Base-by-base conservation (phyloP, 2,329 filamentous ascomycete genomes). In the Achaetomium macrosporum region DNA sequence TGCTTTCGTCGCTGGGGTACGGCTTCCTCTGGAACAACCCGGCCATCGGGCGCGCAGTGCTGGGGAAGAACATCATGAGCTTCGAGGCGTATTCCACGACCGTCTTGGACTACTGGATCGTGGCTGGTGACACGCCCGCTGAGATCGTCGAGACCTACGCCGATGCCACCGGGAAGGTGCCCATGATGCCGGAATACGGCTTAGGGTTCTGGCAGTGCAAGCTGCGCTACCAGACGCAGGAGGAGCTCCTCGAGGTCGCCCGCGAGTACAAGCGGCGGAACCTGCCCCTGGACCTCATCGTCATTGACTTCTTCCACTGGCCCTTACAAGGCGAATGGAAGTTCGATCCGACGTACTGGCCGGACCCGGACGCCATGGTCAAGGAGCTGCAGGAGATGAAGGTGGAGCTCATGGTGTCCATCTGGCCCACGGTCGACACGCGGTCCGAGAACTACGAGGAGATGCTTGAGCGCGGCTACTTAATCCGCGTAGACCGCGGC, bases 201-300 rank as follows among this genome's bases (percentile, higher is more conserved):
- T 20, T 52, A 5, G 50, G 50, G 12, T 52, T 52, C 9, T 52
- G 50, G 50, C 50, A 52, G 43, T 47, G 50, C 31, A 52, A 52
- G 39, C 10, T 52, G 44, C 39, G 50, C 2, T 52, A 52, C n/a
- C 50, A 52, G 39, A 47, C 50, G 19, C 50, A 52, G 40, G 50
- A 52, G 50, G 50, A 52, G 39, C 13, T 47, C 29, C 20, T 52
- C 3, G 43, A 9, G 3, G 50, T 52, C 3, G 50, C 50, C 8
- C 15, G 50, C 4, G 50, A 52, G 50, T 52, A 52, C 12, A 42
- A 37, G 31, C 43, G 31, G 39, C 43, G 50, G 10, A 16, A n/a
- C 1, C 39, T 52, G 20, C 50, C 50, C 19, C 20, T 52, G 43
- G 50, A 52, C 7, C 12, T 52, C 2, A 43, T 52, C 3, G 50